These are phyloP conservation scores for Nakazawaea ernobii DNA, from an alignment of 805 yeast species.

Conservation along the genomic window DNA sequence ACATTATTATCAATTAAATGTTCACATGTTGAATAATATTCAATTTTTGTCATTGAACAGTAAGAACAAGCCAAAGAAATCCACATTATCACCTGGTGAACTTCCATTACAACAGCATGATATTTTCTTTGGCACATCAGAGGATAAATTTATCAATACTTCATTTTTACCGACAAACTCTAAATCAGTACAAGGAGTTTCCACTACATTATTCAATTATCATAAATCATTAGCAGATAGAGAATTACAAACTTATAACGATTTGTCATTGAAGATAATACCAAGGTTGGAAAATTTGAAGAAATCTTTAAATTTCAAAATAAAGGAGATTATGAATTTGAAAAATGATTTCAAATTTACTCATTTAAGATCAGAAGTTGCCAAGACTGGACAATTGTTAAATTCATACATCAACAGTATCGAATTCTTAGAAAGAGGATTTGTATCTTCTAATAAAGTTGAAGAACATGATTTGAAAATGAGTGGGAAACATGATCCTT, in stretches of 20 bases:
- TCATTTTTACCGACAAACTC: conserved; percentile 34
- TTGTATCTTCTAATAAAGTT: conserved; percentile 25
- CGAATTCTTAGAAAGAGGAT: conserved; percentile 33
- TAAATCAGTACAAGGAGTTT: conserved; percentile 30
- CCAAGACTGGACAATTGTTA: conserved; percentile 54
- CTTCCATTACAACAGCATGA: conserved; percentile 19
- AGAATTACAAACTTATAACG: conserved; percentile 46
- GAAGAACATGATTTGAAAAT: conserved; percentile 17
- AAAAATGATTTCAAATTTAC: conserved; percentile 55
- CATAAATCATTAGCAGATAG: conserved; percentile 31
- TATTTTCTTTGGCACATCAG: conserved; percentile 42
- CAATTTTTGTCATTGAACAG: conserved; percentile 28
- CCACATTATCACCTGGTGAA: neutral
- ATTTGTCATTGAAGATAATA: conserved; percentile 39
- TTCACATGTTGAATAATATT: conserved; percentile 45
- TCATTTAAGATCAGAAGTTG: conserved; percentile 53
- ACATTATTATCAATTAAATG: conserved; percentile 44
- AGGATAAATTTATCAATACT: conserved; percentile 43
- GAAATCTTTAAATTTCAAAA: conserved; percentile 45
- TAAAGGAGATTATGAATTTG: conserved; percentile 48
- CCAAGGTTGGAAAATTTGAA: conserved; percentile 54
- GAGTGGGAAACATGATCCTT: conserved; percentile 46
- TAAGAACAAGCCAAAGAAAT: conserved; percentile 7
- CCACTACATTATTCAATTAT: conserved; percentile 24
- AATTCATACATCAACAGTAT: conserved; percentile 40